These are phyloP conservation scores for Rhodotorula kratochvilovae DNA, from an alignment of 768 basidiomycete species.

Conservation along the genomic window DNA sequence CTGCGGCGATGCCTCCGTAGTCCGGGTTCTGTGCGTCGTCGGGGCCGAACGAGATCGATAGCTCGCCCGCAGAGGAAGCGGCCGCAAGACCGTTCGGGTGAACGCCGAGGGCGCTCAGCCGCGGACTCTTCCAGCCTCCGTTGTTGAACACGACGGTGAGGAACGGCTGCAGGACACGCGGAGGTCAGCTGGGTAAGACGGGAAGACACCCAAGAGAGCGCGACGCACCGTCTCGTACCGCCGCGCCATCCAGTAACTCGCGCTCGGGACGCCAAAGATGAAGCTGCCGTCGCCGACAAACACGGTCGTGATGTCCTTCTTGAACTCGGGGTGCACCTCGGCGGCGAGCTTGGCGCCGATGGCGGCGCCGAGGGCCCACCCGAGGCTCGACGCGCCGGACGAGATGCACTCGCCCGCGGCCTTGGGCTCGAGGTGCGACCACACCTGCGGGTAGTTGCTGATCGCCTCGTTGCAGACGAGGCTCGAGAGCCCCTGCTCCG, in stretches of 20 bases:
- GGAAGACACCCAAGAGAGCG: too few species aligned
- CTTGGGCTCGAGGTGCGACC: slow-evolving; percentile 60
- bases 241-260: slow-evolving; percentile 69
- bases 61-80: slow-evolving; percentile 51
- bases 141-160: slow-evolving; percentile 68
- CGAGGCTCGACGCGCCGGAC: slow-evolving; percentile 64
- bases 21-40: slow-evolving; percentile 52
- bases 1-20: slow-evolving; percentile 60
- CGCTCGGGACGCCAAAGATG: slow-evolving; percentile 62
- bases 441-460: slow-evolving; percentile 55
- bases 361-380: slow-evolving; percentile 64
- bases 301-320: slow-evolving; percentile 57
- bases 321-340: slow-evolving; percentile 33
- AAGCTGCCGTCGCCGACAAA: slow-evolving; percentile 69
- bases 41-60: slow-evolving; percentile 63
- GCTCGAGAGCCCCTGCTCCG: slow-evolving; percentile 42
- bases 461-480: slow-evolving; percentile 64
- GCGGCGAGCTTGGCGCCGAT: slow-evolving; percentile 59
- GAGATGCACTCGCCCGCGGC: slow-evolving; percentile 51
- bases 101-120: slow-evolving; percentile 61
- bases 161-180: slow-evolving; percentile 55
- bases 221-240: slow-evolving; percentile 61
- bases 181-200: too few species aligned
- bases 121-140: slow-evolving; percentile 57
- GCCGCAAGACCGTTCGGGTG: slow-evolving; percentile 61